phyloP scores from a whole-genome alignment of 2,329 filamentous ascomycete genomes.

The Epicoccum sorghinum region DNA sequence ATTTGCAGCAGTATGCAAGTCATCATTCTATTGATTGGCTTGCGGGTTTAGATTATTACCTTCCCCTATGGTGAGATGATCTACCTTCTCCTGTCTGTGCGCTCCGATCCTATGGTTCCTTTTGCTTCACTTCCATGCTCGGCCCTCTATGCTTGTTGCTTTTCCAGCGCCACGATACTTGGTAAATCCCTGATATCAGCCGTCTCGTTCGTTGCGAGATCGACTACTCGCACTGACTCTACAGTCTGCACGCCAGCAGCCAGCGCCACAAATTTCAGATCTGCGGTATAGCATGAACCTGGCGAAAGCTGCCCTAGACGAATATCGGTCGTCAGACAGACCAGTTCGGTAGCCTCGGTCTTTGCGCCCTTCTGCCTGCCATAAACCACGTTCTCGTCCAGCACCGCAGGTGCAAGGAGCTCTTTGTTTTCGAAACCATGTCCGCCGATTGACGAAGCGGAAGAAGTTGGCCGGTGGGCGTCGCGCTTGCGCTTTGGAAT shows the following conservation, averaged over 20 bases:
- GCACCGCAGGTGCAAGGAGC: slow-evolving; percentile 66
- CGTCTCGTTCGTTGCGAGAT: slow-evolving; percentile 75
- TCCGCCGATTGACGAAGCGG: slow-evolving; percentile 50
- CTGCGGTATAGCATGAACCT: slow-evolving; percentile 74
- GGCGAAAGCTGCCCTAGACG: slow-evolving; percentile 76
- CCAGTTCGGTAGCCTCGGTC: slow-evolving; percentile 68
- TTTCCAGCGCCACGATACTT: slow-evolving; percentile 59
- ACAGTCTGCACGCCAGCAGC: slow-evolving; percentile 70
- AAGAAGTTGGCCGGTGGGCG: slow-evolving; percentile 50
- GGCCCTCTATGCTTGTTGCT: not conserved
- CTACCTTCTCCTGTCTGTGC: no score
- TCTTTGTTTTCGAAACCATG: slow-evolving; percentile 43
- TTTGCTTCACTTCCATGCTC: no score
- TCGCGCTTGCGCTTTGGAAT: slow-evolving; percentile 68
- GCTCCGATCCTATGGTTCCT: no score
- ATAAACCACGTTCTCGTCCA: slow-evolving; percentile 74
- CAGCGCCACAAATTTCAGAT: slow-evolving; percentile 74
- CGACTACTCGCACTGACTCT: slow-evolving; percentile 74
- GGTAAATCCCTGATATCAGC: slow-evolving; percentile 79
- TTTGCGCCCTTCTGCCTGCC: slow-evolving; percentile 71
- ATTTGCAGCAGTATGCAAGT: not conserved
- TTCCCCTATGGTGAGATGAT: no score
- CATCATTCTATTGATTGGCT: not conserved
- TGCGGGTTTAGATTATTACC: no score
- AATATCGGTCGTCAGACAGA: slow-evolving; percentile 78